Evolutionary conservation across 208 protist genomes (phyloP).

Genomic region (Crithidia bombi): DNA sequence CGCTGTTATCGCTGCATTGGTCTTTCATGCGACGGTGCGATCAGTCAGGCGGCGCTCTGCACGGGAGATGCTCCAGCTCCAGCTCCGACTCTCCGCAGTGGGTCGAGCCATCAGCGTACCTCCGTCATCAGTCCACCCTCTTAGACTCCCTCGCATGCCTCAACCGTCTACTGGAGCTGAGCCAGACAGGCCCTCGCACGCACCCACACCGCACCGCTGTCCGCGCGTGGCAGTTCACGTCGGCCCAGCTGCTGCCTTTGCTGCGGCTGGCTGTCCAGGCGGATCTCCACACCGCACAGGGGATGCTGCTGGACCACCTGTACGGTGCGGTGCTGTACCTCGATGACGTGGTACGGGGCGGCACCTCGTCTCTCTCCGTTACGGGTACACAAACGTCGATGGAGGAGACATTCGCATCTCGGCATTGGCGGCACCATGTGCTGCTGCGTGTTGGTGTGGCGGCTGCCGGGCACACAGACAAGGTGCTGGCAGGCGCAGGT

Average conservation of each 20-base stretch:
- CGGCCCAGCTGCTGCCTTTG: conserved; percentile 32
- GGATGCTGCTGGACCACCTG: conserved; percentile 48
- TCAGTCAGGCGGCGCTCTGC: background rate
- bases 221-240: conserved; percentile 38
- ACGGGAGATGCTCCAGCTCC: background rate
- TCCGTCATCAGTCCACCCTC: conserved; percentile 17
- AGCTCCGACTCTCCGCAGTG: background rate
- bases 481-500: background rate
- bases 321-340: conserved; percentile 37
- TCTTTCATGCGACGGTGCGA: conserved; percentile 5
- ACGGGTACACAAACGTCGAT: background rate
- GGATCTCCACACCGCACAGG: conserved; percentile 34
- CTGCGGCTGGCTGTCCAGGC: conserved; percentile 38
- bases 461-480: background rate
- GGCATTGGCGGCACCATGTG: conserved; percentile 28
- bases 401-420: conserved; percentile 7
- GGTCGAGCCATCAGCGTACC: background rate
- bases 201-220: conserved; percentile 27
- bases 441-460: conserved; percentile 16
- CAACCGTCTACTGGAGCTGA: conserved; percentile 43
- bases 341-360: conserved; percentile 12
- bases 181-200: conserved; percentile 17
- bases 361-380: background rate
- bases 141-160: conserved; percentile 42
- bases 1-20: conserved; percentile 31